Conservation (phyloP, 2,329 filamentous ascomycete species). For the Fusarium coicis region DNA sequence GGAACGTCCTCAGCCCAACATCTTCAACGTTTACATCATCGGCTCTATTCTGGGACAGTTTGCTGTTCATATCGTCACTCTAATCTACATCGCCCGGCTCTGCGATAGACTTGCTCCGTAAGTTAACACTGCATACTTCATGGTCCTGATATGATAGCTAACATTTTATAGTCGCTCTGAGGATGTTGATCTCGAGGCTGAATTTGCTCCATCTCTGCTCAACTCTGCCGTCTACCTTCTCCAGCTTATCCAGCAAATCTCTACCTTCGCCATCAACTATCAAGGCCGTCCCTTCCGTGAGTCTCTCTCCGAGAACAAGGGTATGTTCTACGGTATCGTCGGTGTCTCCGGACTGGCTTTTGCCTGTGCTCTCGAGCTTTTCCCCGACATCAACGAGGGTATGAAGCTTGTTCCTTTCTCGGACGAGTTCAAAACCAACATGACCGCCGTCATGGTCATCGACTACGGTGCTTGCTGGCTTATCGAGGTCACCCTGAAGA, state of each 20-base stretch:
- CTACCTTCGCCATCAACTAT: conserved; percentile 99
- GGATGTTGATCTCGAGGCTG: conserved; percentile 89
- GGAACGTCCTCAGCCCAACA: conserved; percentile 97
- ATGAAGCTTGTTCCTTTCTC: conserved; percentile 93
- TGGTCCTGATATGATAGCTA: conserved; percentile 27
- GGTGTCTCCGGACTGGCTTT: conserved; percentile 92
- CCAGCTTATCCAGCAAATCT: conserved; percentile 98
- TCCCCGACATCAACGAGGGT: conserved; percentile 94
- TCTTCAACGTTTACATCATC: conserved; percentile 99
- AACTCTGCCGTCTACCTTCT: conserved; percentile 98
- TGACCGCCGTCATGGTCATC: conserved; percentile 85
- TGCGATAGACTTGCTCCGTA: conserved; percentile 89
- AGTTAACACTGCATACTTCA: conserved; percentile 51
- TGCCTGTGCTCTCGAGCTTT: conserved; percentile 91
- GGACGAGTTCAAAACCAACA: conserved; percentile 85
- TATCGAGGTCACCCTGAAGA: conserved; percentile 88
- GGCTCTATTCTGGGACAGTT: conserved; percentile 98
- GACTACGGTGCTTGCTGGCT: conserved; percentile 90
- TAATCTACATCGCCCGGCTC: conserved; percentile 92
- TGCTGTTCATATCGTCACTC: conserved; percentile 90
- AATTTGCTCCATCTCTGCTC: conserved; percentile 91
- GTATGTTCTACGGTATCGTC: conserved; percentile 97
- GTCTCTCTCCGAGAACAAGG: conserved; percentile 92
- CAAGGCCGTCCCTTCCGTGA: conserved; percentile 98
- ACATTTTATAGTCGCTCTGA: conserved; percentile 57